phyloP scores from a whole-genome alignment of 2,329 filamentous ascomycete species.

The Monilinia aucupariae region DNA sequence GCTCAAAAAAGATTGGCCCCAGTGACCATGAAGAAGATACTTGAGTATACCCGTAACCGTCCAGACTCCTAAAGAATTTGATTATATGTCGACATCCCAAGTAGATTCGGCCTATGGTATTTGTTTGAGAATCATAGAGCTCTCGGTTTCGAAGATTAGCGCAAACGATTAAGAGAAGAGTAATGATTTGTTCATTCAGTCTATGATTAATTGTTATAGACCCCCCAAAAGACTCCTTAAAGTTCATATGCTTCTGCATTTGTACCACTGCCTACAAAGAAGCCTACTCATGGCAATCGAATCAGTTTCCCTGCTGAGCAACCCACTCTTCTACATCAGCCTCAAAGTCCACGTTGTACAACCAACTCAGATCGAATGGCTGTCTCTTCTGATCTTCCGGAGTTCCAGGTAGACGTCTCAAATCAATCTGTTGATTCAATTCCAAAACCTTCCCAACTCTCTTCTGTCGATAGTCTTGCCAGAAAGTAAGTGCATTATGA shows the following conservation, averaged over 20 bases:
- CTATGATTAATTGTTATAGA: too few species aligned
- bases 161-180: too few species aligned
- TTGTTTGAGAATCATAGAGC: background rate
- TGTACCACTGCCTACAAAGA: background rate
- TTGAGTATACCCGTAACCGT: background rate
- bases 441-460: slow-evolving; percentile 44
- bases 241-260: background rate
- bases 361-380: slow-evolving; percentile 33
- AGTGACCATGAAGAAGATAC: background rate
- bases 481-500: slow-evolving; percentile 36
- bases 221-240: background rate
- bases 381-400: slow-evolving; percentile 40
- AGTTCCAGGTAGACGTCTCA: slow-evolving; percentile 16
- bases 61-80: background rate
- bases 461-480: slow-evolving; percentile 45
- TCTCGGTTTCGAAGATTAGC: too few species aligned
- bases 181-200: too few species aligned
- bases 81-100: background rate
- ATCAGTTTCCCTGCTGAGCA: slow-evolving; percentile 2
- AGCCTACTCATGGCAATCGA: background rate
- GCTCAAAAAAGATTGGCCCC: too few species aligned
- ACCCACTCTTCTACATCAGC: slow-evolving; percentile 18
- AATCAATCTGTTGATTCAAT: slow-evolving; percentile 43
- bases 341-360: slow-evolving; percentile 20
- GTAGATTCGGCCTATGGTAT: too few species aligned